Conservation (phyloP, 2,329 filamentous ascomycete genomes). For the Penicillium sp. region DNA sequence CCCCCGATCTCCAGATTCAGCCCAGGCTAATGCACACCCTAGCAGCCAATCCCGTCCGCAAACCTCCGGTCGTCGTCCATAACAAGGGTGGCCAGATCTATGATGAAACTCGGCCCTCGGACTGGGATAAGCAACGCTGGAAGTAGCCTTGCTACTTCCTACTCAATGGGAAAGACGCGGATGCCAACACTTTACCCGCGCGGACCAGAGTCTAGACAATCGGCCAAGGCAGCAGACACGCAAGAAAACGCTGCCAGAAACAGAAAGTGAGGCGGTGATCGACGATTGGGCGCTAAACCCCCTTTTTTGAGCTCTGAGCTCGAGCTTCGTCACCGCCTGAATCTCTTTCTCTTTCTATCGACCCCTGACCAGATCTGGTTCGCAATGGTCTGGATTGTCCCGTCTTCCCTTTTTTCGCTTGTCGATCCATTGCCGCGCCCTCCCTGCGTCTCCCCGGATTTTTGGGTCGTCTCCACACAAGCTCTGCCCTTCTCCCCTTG, state of each 20-base stretch:
- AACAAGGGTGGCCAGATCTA: constrained; percentile 40
- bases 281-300: constrained; percentile 10
- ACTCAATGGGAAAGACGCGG: constrained; percentile 3
- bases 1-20: constrained; percentile 26
- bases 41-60: constrained; percentile 34
- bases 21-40: constrained; percentile 23
- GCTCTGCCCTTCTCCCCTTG: constrained; percentile 17
- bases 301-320: constrained; percentile 7
- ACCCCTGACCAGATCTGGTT: constrained; percentile 7
- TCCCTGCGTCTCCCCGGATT: constrained; percentile 14
- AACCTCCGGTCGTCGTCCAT: constrained; percentile 37
- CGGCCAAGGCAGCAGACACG: background rate
- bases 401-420: background rate
- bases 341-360: background rate
- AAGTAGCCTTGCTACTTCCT: constrained; percentile 28
- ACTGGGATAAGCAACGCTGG: constrained; percentile 44
- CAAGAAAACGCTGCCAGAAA: constrained; percentile 1
- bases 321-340: constrained; percentile 15
- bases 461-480: constrained; percentile 6
- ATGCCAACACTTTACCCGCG: constrained; percentile 17
- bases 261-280: constrained; percentile 23
- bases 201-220: constrained; percentile 6
- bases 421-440: background rate
- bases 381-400: background rate
- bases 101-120: constrained; percentile 39